Evolutionary conservation across 495 filamentous ascomycete genomes (phyloP).

Genomic region (Parachaetomium inaequale): DNA sequence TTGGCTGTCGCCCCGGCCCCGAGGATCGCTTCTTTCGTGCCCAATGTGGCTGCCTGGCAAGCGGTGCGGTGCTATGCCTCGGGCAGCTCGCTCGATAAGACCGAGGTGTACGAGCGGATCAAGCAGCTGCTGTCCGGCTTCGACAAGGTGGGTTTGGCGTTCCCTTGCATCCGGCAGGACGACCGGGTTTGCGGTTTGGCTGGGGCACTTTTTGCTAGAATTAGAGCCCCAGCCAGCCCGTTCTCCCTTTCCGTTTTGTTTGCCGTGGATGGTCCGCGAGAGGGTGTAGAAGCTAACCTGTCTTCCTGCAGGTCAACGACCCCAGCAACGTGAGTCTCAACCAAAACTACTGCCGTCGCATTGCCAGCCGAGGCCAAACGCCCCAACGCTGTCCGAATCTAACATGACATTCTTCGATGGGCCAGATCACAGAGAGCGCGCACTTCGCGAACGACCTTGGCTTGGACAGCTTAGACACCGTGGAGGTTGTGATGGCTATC

Average conservation of each 20-base stretch:
- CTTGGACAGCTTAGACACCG: constrained; percentile 93
- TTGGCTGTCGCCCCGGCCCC: constrained; percentile 45
- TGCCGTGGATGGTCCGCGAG: background rate
- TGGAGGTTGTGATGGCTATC: constrained; percentile 99
- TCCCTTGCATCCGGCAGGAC: background rate
- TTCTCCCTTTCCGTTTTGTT: background rate
- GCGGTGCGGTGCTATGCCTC: constrained; percentile 82
- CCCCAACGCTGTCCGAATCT: background rate
- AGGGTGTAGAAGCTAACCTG: background rate
- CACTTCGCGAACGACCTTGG: constrained; percentile 97
- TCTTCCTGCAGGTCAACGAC: constrained; percentile 62
- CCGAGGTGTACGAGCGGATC: constrained; percentile 89
- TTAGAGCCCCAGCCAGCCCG: background rate
- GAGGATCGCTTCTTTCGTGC: constrained; percentile 30
- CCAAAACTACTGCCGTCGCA: background rate
- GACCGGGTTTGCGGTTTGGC: background rate
- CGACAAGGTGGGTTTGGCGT: constrained; percentile 74
- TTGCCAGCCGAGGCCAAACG: background rate
- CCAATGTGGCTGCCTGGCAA: constrained; percentile 56
- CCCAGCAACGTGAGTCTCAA: constrained; percentile 61
- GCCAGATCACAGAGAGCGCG: constrained; percentile 71
- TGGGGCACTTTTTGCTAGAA: background rate
- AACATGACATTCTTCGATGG: background rate
- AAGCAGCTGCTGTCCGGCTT: constrained; percentile 87
- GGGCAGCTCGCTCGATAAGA: constrained; percentile 66